Base-by-base conservation (phyloP, 257 asterid species). In the Solanum piurae region DNA sequence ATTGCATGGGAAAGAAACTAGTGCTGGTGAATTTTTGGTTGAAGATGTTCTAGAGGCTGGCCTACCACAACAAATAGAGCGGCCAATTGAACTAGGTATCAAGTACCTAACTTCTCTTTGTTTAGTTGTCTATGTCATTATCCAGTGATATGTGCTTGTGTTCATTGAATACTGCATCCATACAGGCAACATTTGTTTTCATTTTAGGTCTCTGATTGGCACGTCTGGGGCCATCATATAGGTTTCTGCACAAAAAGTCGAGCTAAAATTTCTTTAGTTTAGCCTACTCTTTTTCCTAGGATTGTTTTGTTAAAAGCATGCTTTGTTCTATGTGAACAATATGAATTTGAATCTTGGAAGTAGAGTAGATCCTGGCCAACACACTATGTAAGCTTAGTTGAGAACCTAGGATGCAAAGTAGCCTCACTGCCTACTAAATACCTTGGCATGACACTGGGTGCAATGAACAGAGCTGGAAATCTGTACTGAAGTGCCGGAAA, bases 31-130 rank as follows among this genome's bases (percentile, higher is more conserved):
- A 82, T 97, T 97, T 93, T 38, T 94, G 92, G 98, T 97, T 87
- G 95, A 94, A 86, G 98, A 94, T 87, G 83, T 96, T 89, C 86
- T 97, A 21, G 99, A 96, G 91, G 97, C 98, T 86, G 99, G 97
- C 88, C 90, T 97, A 87, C 95, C 99, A 36, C 94, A 93, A 84
- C 99, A 97, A 93, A 92, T 94, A 85, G 97, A 92, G 89, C 92
- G 74, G 34, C 95, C 98, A 83, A 90, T 92, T 89, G 83, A 86
- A 79, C 90, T 92, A 88, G 99, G 99, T 97, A 90, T 79, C 66
- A 46, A 79, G 40, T 13, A 49, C 42, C 85, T 46, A 46, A 29
- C 68, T 46, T 49, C 68, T 29, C 85, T 29, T 62, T 80, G 36
- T 79, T 80, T 9, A 46, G 68, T 80, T 46, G 85, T 80, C 42